Evolutionary conservation across 768 basidiomycete species (phyloP).

Genomic region (Lactarius vividus): DNA sequence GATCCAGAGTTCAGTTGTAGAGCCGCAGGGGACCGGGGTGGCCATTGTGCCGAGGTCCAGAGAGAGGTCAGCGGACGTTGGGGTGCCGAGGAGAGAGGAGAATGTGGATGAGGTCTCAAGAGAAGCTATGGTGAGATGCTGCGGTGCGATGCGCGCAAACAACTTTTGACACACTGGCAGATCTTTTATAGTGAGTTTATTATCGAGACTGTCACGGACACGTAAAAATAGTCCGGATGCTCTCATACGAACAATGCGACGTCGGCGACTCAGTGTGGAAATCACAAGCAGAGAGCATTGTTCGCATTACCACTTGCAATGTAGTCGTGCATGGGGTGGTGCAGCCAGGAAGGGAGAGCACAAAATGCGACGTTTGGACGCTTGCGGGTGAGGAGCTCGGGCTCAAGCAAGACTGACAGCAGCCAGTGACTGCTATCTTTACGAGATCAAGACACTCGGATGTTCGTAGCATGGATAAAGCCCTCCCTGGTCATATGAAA

Average conservation of each 20-base stretch:
- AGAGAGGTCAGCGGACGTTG: conserved; percentile 7
- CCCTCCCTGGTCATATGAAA: not conserved
- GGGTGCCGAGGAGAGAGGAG: not conserved
- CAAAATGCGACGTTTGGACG: not conserved
- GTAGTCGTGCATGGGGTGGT: not conserved
- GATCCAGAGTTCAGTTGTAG: conserved; percentile 43
- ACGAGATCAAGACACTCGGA: not conserved
- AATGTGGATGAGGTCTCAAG: not conserved
- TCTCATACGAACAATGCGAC: not conserved
- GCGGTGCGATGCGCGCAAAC: not conserved
- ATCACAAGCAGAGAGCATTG: not conserved
- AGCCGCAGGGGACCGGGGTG: not conserved
- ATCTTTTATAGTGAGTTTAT: not conserved
- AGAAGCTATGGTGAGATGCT: conserved; percentile 10
- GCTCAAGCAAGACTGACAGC: not conserved
- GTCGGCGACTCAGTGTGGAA: not conserved
- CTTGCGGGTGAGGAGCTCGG: not conserved
- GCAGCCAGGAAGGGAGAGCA: not conserved
- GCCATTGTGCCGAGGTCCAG: not conserved
- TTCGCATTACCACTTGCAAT: not conserved
- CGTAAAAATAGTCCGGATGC: not conserved
- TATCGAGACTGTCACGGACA: not conserved
- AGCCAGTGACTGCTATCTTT: not conserved
- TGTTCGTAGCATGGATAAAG: not conserved
- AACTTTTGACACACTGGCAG: not conserved